Conservation (phyloP, 164 flowering plant species). For the grape (Vitis vinifera) region DNA sequence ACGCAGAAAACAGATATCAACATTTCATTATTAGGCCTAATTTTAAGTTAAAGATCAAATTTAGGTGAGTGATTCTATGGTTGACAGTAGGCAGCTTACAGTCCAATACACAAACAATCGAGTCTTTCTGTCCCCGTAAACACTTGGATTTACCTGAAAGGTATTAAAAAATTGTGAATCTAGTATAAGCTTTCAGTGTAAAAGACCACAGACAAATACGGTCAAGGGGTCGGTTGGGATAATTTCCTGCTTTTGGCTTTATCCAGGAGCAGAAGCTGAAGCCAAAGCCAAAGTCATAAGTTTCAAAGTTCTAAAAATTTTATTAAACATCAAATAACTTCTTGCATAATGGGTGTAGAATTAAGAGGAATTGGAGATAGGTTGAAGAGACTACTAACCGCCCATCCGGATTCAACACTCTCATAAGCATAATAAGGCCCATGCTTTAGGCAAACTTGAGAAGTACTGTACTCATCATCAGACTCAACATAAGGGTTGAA, state of each 20-base stretch:
- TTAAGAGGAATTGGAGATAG: too few relatives aligned
- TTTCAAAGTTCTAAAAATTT: too few relatives aligned
- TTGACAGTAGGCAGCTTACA: constrained; percentile 26
- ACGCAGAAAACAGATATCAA: neutral
- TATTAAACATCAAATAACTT: too few relatives aligned
- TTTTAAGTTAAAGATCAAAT: neutral
- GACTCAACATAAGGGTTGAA: constrained; percentile 45
- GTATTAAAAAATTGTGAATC: neutral
- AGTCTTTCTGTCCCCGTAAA: constrained; percentile 53
- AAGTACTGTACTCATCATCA: constrained; percentile 45
- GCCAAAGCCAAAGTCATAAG: too few relatives aligned
- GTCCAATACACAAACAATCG: constrained; percentile 56
- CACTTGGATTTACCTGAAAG: constrained; percentile 53
- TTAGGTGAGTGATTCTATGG: neutral
- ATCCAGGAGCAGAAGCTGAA: too few relatives aligned
- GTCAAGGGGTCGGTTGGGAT: too few relatives aligned
- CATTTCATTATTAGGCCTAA: neutral
- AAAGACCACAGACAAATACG: too few relatives aligned
- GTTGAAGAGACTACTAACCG: constrained; percentile 26
- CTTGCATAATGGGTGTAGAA: too few relatives aligned
- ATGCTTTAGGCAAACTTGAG: constrained; percentile 32
- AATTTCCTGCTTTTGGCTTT: too few relatives aligned
- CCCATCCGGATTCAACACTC: constrained; percentile 55
- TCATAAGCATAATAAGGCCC: constrained; percentile 33
- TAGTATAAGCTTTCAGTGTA: too few relatives aligned